phyloP scores from a whole-genome alignment of 768 basidiomycete species.

The Mycena latifolia region DNA sequence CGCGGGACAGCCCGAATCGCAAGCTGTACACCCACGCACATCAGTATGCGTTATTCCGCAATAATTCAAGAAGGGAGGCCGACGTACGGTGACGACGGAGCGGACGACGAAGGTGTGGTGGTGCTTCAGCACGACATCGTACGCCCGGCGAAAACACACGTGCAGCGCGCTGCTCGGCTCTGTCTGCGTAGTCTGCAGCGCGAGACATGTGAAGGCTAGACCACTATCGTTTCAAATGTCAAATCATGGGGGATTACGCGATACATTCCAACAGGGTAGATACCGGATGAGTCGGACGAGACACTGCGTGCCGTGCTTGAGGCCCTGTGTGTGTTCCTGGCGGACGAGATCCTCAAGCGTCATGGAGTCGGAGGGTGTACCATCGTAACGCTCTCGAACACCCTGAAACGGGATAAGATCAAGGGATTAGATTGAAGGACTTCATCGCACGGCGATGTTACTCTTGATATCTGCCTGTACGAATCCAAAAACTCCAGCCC shows the following conservation, averaged over 20 bases:
- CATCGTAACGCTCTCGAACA: constrained; percentile 67
- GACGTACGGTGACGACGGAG: constrained; percentile 69
- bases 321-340: constrained; percentile 57
- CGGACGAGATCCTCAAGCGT: constrained; percentile 74
- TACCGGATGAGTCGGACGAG: constrained; percentile 77
- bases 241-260: no score
- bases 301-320: constrained; percentile 68
- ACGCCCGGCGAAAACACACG: constrained; percentile 78
- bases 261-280: no score
- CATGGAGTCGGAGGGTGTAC: constrained; percentile 54
- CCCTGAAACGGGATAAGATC: constrained; percentile 58
- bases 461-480: constrained; percentile 77
- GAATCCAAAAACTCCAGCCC: constrained; percentile 78
- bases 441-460: constrained; percentile 71
- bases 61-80: no score
- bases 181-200: constrained; percentile 78
- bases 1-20: no score
- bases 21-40: no score
- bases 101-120: constrained; percentile 79
- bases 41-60: no score
- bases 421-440: background rate
- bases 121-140: constrained; percentile 74
- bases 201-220: constrained; percentile 74
- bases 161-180: no score
- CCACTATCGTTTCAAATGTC: no score